Conservation (phyloP, 2,329 filamentous ascomycete genomes). For the Coleophoma crateriformis region DNA sequence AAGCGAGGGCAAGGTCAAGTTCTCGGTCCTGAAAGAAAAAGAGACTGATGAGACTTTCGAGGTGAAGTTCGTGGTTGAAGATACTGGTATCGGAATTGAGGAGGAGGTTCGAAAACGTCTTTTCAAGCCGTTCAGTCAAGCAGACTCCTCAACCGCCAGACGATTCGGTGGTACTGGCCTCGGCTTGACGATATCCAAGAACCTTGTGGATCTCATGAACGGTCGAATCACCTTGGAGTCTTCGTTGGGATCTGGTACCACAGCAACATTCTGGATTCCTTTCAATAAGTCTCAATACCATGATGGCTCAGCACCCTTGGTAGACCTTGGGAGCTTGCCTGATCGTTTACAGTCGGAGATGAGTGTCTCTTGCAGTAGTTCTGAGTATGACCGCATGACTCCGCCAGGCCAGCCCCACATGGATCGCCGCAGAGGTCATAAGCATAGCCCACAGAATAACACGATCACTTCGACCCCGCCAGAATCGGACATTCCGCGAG, state of each 20-base stretch:
- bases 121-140: conserved; percentile 79
- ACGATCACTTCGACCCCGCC: conserved; percentile 25
- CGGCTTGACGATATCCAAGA: conserved; percentile 76
- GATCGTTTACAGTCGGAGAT: conserved; percentile 61
- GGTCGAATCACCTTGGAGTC: conserved; percentile 69
- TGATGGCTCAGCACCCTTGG: conserved; percentile 41
- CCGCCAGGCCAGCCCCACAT: conserved; percentile 29
- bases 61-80: conserved; percentile 67
- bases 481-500: conserved; percentile 43
- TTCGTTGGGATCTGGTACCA: conserved; percentile 61
- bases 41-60: conserved; percentile 61
- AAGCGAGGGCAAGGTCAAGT: conserved; percentile 59
- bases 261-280: conserved; percentile 70
- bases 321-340: conserved; percentile 59
- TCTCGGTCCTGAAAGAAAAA: conserved; percentile 57
- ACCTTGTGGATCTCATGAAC: conserved; percentile 73
- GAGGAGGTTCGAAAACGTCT: conserved; percentile 67
- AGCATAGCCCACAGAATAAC: conserved; percentile 13
- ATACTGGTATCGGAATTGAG: conserved; percentile 78
- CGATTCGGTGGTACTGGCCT: conserved; percentile 76
- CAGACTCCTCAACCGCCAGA: conserved; percentile 72
- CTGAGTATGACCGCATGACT: conserved; percentile 50
- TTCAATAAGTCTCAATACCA: conserved; percentile 64
- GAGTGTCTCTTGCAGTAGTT: conserved; percentile 62
- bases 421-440: conserved; percentile 10